Conservation (phyloP, 305 asterid species). For the Ilex paraguariensis region DNA sequence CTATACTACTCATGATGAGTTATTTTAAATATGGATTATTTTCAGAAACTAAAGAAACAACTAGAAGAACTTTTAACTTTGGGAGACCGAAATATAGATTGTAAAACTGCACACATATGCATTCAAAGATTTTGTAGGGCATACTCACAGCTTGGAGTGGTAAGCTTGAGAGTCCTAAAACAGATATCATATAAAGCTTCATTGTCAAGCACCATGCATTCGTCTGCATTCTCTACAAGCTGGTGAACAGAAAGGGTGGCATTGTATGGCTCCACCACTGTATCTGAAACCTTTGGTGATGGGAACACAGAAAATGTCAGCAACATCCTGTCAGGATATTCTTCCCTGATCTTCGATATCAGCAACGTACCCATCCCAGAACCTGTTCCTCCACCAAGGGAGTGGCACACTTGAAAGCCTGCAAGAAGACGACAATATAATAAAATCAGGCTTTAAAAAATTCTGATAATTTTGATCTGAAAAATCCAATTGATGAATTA, state of each 20-base stretch:
- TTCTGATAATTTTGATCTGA: too few species aligned
- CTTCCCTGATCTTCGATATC: conserved; percentile 1
- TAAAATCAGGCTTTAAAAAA: too few species aligned
- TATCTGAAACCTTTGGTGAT: conserved; percentile 10
- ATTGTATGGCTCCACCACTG: conserved; percentile 26
- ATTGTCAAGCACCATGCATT: conserved; percentile 9
- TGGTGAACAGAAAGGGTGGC: conserved; percentile 28
- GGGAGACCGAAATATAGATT: too few species aligned
- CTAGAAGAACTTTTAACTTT: too few species aligned
- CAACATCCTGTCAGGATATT: too few species aligned
- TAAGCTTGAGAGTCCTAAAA: too few species aligned
- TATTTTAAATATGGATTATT: too few species aligned
- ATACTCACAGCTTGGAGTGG: conserved; percentile 6
- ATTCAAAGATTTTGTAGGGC: background rate
- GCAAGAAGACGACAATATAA: background rate
- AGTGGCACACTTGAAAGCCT: conserved; percentile 17
- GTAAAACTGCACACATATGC: background rate
- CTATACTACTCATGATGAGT: too few species aligned
- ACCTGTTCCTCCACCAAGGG: conserved; percentile 17
- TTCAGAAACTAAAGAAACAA: too few species aligned
- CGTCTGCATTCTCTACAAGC: conserved; percentile 29
- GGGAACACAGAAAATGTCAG: too few species aligned
- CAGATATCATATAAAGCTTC: too few species aligned
- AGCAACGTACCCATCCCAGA: conserved; percentile 17
- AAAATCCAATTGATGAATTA: too few species aligned